phyloP scores from a whole-genome alignment of 2,329 filamentous ascomycete species.

The Ciborinia camelliae region DNA sequence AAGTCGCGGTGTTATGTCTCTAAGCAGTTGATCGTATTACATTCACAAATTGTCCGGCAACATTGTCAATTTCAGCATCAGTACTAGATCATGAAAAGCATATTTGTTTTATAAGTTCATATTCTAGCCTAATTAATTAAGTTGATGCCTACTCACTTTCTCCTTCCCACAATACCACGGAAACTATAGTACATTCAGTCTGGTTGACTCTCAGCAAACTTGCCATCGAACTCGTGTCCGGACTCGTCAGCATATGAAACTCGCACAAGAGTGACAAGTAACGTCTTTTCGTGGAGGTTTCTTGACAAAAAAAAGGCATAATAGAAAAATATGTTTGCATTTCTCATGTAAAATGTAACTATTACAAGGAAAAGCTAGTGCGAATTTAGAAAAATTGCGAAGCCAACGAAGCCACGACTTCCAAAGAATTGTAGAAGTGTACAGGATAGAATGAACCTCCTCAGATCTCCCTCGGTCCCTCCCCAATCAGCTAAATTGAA shows the following conservation, averaged over 20 bases:
- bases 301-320: not conserved
- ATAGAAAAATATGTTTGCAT: slow-evolving; percentile 1
- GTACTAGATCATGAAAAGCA: not conserved
- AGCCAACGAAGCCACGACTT: not conserved
- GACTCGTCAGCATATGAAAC: not conserved
- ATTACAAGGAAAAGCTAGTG: slow-evolving; percentile 8
- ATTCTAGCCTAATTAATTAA: slow-evolving; percentile 11
- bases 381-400: not conserved
- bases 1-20: too few species aligned
- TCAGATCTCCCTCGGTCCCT: not conserved
- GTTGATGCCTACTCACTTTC: not conserved
- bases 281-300: not conserved
- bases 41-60: not conserved
- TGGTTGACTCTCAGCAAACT: slow-evolving; percentile 7
- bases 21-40: not conserved
- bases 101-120: not conserved
- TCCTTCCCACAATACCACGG: not conserved
- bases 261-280: slow-evolving; percentile 9
- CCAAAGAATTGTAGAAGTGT: slow-evolving; percentile 10
- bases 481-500: slow-evolving; percentile 4
- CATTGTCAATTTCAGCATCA: too few species aligned
- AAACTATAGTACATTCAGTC: slow-evolving; percentile 11
- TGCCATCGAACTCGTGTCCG: not conserved
- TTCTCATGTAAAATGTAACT: slow-evolving; percentile 11
- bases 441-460: not conserved